Conservation (phyloP, 164 flowering plant genomes). For the Pachysandra terminalis region DNA sequence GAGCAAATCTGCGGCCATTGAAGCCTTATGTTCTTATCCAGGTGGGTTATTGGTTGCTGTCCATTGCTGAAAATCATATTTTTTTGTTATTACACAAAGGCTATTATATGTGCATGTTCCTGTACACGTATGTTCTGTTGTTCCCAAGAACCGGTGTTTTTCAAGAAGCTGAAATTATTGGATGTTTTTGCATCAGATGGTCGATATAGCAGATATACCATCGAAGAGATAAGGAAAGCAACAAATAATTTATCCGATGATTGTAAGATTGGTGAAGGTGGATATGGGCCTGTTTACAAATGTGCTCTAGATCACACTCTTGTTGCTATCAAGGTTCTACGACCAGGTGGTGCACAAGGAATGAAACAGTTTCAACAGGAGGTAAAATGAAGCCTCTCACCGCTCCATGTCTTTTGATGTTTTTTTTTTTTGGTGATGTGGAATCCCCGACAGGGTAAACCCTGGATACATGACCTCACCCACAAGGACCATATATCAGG, state of each 20-base stretch:
- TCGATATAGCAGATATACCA: constrained; percentile 35
- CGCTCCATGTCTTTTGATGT: too few relatives aligned
- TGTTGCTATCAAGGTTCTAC: constrained; percentile 48
- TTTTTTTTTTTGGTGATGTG: too few relatives aligned
- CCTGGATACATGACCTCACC: too few relatives aligned
- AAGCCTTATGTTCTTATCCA: constrained; percentile 85
- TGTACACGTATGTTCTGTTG: too few relatives aligned
- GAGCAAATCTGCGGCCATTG: constrained; percentile 75
- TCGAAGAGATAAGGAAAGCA: constrained; percentile 43
- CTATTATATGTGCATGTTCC: not conserved
- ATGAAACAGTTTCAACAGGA: constrained; percentile 46
- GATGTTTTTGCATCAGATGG: constrained; percentile 11
- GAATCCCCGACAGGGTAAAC: too few relatives aligned
- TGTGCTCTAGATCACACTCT: constrained; percentile 46
- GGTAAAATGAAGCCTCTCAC: constrained; percentile 17
- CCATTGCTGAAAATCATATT: not conserved
- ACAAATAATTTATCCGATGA: constrained; percentile 32
- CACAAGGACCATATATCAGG: too few relatives aligned
- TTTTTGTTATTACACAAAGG: not conserved
- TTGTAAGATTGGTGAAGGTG: constrained; percentile 49
- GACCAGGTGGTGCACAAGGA: constrained; percentile 48
- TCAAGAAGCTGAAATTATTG: constrained; percentile 19
- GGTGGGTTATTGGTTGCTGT: constrained; percentile 35
- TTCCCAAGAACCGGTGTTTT: too few relatives aligned
- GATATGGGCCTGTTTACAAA: constrained; percentile 51